Conservation (phyloP, 208 protist genomes). For the Acanthamoeba lenticulata region DNA sequence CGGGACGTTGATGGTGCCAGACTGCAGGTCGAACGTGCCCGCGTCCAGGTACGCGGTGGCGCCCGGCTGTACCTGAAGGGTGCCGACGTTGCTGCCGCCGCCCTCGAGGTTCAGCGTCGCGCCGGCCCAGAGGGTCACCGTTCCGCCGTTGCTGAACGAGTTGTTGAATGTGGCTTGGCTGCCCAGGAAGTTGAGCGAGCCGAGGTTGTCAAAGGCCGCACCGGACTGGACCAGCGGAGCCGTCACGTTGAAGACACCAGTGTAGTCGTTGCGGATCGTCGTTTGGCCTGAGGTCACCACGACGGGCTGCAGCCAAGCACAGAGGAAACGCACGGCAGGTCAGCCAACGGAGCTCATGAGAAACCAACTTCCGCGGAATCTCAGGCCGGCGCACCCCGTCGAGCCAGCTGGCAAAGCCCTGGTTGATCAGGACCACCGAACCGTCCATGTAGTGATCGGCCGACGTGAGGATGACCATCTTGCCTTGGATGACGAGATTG, state of each 20-base stretch:
- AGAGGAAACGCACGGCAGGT: too few relatives aligned
- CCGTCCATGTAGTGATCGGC: slow-evolving; percentile 62
- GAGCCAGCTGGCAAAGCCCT: slow-evolving; percentile 32
- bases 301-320: slow-evolving; percentile 33
- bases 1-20: slow-evolving; percentile 22
- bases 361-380: too few relatives aligned
- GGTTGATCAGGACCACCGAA: slow-evolving; percentile 46
- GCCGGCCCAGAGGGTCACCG: not conserved
- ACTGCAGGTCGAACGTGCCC: slow-evolving; percentile 34
- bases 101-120: not conserved
- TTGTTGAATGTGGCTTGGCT: not conserved
- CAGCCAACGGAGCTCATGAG: too few relatives aligned
- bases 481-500: slow-evolving; percentile 50
- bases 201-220: not conserved
- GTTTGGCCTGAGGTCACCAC: not conserved
- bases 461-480: slow-evolving; percentile 50
- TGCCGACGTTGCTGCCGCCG: slow-evolving; percentile 10
- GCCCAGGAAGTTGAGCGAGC: not conserved
- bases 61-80: not conserved
- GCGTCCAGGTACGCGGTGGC: not conserved
- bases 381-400: too few relatives aligned
- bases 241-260: slow-evolving; percentile 35
- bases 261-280: slow-evolving; percentile 5
- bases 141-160: slow-evolving; percentile 13
- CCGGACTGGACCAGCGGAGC: not conserved